Evolutionary conservation across 257 asterid species (phyloP), one percentile per base, ranked within the genome.

Genomic region (Voacanga thouarsii): DNA sequence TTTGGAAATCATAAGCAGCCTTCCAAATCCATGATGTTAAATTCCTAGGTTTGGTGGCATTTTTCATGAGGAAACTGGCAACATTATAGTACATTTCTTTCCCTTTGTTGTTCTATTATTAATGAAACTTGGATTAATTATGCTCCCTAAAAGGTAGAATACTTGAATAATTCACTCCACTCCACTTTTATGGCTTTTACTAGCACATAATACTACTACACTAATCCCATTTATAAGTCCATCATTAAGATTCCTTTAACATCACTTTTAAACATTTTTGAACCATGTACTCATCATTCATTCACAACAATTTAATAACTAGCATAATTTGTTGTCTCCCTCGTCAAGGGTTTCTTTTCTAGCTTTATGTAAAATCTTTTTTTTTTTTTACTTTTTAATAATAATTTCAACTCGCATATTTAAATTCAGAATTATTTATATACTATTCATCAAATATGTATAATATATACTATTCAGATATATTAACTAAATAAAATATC

Each of bases 241-340:
- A 70, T 50, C 44, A 23, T 67, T 67, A 67, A 53, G 69, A 77
- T 67, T 68, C 80, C 69, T 77, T 39, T 43, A 19, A 39, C 80
- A 41, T 51, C 53, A 66, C n/a, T 24, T 67, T 51, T 21, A 4
- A 71, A 23, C 43, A 16, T 53, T 45, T 55, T 56, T 69, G 23
- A 51, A n/a, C 66, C 39, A 61, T 1, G 41, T 61, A 24, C 39
- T 61, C 39, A 24, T 61, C 37, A 61, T 18, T 26, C 37, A 23
- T 21, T 37, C 23, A 43, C 63, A 72, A 39, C 61, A 77, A 69
- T 56, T 16, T 75, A 74, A 28, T 55, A 56, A 44, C 7, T 6
- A 69, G 3, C 19, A 6, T 30, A 30, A 28, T 44, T 9, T 37
- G 23, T 30, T 73, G 65, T 51, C 51, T 19, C 49, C 50, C 39